A percentile compares a stretch with the other conserved stretches of the same genome.
Conservation (phyloP, 2,329 filamentous ascomycete species). For the Venturia asperata region DNA sequence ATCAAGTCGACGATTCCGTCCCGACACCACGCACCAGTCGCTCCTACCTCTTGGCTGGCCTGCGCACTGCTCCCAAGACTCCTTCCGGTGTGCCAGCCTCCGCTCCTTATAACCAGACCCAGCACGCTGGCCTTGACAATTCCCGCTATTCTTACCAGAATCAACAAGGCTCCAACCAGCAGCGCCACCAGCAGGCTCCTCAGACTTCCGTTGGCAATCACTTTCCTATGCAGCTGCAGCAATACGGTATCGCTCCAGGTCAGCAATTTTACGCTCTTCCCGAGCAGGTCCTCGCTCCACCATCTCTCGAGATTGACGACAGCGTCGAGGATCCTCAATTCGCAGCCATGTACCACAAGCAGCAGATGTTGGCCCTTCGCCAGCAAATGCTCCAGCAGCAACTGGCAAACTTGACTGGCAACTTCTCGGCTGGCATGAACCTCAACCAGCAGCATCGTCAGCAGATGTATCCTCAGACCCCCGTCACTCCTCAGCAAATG, state of each 20-base stretch:
- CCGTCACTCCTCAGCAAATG: constrained; percentile 40
- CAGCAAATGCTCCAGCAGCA: constrained; percentile 87
- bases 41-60: constrained; percentile 84
- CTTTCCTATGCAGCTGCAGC: constrained; percentile 35
- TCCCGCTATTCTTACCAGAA: constrained; percentile 42
- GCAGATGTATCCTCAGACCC: constrained; percentile 46
- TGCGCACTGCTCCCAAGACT: constrained; percentile 90
- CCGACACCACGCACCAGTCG: constrained; percentile 83
- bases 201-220: constrained; percentile 53
- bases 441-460: constrained; percentile 39
- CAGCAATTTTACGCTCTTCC: constrained; percentile 59
- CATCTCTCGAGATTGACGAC: constrained; percentile 65
- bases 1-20: constrained; percentile 60
- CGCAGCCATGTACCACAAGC: constrained; percentile 82
- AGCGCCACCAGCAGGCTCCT: constrained; percentile 41
- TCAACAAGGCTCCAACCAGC: constrained; percentile 27
- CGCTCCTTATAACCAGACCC: constrained; percentile 52
- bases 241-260: constrained; percentile 41
- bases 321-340: constrained; percentile 72
- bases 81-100: constrained; percentile 57
- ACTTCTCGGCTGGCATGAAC: constrained; percentile 71
- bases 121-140: constrained; percentile 41
- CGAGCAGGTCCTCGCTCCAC: constrained; percentile 84
- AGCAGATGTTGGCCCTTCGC: constrained; percentile 86
- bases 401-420: constrained; percentile 68